Evolutionary conservation across 1,139 yeast genomes (phyloP).

Genomic region (Candida sojae): DNA sequence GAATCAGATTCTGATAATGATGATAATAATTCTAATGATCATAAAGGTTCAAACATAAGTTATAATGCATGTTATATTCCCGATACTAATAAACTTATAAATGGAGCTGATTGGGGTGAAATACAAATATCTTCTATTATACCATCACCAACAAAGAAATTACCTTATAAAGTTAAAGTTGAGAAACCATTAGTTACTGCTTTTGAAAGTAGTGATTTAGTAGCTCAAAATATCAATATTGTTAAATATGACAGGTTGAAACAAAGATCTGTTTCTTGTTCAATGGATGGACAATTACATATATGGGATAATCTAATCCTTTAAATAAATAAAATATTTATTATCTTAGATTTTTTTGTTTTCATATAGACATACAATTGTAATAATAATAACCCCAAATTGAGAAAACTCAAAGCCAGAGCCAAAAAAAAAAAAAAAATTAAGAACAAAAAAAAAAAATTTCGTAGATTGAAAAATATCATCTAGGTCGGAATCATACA

Average conservation of each 20-base stretch:
- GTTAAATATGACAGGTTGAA: constrained; percentile 15
- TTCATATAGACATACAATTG: no score
- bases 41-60: neutral
- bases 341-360: no score
- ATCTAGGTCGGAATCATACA: no score
- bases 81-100: constrained; percentile 11
- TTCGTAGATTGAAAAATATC: neutral
- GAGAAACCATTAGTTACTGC: neutral
- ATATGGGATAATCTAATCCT: constrained; percentile 21
- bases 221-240: constrained; percentile 9
- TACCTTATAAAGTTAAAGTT: neutral
- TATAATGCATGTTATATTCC: neutral
- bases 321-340: constrained; percentile 5
- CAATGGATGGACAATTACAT: constrained; percentile 23
- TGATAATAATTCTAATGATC: neutral
- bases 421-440: neutral
- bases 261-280: constrained; percentile 20
- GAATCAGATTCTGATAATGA: neutral
- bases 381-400: no score
- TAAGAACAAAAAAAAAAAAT: neutral
- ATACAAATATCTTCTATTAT: constrained; percentile 11
- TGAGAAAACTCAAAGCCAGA: no score
- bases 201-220: neutral
- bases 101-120: constrained; percentile 17
- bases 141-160: neutral